phyloP scores from a whole-genome alignment of 371 early-diverging fungal species.

The Syncephalastrum sp. region DNA sequence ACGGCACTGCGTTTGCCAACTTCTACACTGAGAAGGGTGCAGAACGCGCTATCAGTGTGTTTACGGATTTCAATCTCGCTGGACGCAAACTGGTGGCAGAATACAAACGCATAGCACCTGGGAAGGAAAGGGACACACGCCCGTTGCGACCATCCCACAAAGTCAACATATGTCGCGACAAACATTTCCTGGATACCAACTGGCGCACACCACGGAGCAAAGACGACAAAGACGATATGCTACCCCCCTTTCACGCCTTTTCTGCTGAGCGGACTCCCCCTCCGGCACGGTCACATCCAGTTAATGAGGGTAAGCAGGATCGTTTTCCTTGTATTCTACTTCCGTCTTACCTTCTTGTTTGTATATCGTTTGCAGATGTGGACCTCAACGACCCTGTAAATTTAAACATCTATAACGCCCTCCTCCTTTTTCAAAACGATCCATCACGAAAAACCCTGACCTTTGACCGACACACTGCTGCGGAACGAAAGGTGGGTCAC shows the following conservation, averaged over 20 bases:
- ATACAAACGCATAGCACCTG: slow-evolving; percentile 63
- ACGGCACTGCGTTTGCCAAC: slow-evolving; percentile 84
- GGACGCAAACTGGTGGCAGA: slow-evolving; percentile 83
- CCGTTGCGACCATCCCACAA: too few species aligned
- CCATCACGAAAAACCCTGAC: slow-evolving; percentile 59
- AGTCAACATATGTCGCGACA: too few species aligned
- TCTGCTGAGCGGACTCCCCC: too few species aligned
- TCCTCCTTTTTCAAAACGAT: slow-evolving; percentile 70
- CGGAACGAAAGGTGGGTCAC: slow-evolving; percentile 25
- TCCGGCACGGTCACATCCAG: too few species aligned
- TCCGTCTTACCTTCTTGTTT: too few species aligned
- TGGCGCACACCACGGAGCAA: too few species aligned
- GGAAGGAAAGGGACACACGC: slow-evolving; percentile 6
- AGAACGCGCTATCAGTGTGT: slow-evolving; percentile 60
- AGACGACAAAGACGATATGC: too few species aligned
- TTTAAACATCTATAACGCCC: slow-evolving; percentile 64
- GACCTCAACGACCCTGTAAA: slow-evolving; percentile 72
- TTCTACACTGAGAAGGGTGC: slow-evolving; percentile 77
- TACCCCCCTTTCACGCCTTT: too few species aligned
- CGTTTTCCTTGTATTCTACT: too few species aligned
- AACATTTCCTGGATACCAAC: too few species aligned
- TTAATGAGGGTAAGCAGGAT: too few species aligned
- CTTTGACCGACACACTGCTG: slow-evolving; percentile 49
- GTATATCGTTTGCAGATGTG: slow-evolving; percentile 15
- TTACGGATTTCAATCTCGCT: slow-evolving; percentile 69